Evolutionary conservation across 805 yeast genomes (phyloP).

Genomic region (Metschnikowia arizonensis): DNA sequence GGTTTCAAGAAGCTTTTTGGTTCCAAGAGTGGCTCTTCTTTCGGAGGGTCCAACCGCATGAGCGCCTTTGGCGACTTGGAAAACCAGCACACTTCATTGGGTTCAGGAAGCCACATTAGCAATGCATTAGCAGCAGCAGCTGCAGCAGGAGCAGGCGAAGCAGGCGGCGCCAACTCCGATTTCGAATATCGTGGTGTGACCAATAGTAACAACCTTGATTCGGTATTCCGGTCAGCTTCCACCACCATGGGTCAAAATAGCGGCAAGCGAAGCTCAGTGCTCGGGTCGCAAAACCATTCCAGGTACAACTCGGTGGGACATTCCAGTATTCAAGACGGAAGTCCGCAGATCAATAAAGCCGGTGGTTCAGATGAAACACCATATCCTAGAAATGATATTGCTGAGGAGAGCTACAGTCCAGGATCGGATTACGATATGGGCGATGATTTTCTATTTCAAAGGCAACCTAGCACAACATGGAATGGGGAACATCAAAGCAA

Average conservation of each 20-base stretch:
- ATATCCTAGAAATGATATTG: conserved; percentile 9
- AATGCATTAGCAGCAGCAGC: conserved; percentile 8
- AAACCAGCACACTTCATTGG: conserved; percentile 14
- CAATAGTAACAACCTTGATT: conserved; percentile 39
- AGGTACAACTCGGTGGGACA: conserved; percentile 14
- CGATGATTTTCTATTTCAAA: conserved; percentile 12
- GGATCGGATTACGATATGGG: conserved; percentile 14
- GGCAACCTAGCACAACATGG: conserved; percentile 12
- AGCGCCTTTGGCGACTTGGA: conserved; percentile 26
- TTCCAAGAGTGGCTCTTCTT: conserved; percentile 17
- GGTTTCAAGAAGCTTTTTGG: conserved; percentile 34
- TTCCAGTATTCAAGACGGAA: conserved; percentile 3
- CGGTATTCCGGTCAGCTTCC: conserved; percentile 27
- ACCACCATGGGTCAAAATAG: conserved; percentile 13
- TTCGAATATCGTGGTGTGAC: conserved; percentile 43
- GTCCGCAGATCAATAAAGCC: background rate
- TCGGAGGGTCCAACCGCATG: conserved; percentile 8
- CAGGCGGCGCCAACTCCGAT: conserved; percentile 24
- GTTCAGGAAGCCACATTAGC: background rate
- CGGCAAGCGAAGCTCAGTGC: conserved; percentile 8
- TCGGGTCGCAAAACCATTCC: conserved; percentile 12
- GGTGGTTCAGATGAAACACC: conserved; percentile 3
- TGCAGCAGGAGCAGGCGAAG: conserved; percentile 6
- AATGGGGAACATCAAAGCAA: conserved; percentile 15
- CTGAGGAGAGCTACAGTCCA: conserved; percentile 1